A percentile compares a stretch with the other conserved stretches of the same genome.
phyloP scores from a whole-genome alignment of 768 basidiomycete species.

The Mrakia frigida region DNA sequence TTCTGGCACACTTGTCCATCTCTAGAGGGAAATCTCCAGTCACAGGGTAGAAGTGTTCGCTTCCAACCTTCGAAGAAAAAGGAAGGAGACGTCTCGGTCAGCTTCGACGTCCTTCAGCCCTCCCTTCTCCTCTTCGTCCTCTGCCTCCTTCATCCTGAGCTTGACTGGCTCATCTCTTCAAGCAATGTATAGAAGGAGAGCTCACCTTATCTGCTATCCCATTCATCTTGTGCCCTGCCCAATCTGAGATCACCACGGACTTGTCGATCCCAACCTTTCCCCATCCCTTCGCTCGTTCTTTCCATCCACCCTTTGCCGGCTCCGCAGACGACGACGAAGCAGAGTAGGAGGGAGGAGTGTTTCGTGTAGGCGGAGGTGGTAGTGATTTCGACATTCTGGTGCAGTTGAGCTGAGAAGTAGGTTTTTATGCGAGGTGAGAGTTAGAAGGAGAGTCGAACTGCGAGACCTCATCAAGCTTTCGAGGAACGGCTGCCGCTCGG shows the following conservation, averaged over 20 bases:
- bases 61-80: conserved; percentile 36
- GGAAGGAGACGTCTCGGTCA: not conserved
- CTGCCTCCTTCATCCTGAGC: not conserved
- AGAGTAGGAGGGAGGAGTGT: not conserved
- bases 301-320: conserved; percentile 32
- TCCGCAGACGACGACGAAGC: not conserved
- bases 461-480: too few species aligned
- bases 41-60: conserved; percentile 43
- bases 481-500: too few species aligned
- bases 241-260: conserved; percentile 38
- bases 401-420: too few species aligned
- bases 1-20: conserved; percentile 44
- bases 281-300: conserved; percentile 38
- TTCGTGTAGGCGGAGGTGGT: conserved; percentile 14
- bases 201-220: conserved; percentile 40
- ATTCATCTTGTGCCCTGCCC: conserved; percentile 41
- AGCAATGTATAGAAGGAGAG: not conserved
- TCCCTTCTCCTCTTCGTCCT: not conserved
- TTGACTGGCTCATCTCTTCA: not conserved
- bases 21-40: conserved; percentile 40
- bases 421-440: too few species aligned
- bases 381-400: not conserved
- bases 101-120: not conserved
- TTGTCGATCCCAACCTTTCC: conserved; percentile 42
- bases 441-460: too few species aligned